Evolutionary conservation across 1,284 basidiomycete genomes (phyloP), one percentile per base, ranked within the genome.

Genomic region (Papiliotrema fonsecae): DNA sequence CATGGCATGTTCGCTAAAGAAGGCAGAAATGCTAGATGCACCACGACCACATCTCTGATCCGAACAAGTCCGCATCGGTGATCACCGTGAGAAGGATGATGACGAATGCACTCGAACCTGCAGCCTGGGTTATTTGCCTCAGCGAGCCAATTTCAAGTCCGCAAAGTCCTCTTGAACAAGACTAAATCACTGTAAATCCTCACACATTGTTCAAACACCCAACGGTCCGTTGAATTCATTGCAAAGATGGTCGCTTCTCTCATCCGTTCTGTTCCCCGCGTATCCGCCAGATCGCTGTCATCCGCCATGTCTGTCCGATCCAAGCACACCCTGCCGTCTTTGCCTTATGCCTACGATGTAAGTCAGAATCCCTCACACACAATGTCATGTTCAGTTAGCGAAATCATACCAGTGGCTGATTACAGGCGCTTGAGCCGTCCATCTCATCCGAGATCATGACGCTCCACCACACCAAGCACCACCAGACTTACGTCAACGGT

Each of bases 381-480:
- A 16, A 31, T 9, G 30, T 10, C 9, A 10, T 10, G 10, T 31
- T 16, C 30, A 31, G 30, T 9, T 16, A 16, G 30, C 9, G 30
- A 5, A n/a, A 22, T 38, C 22, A 6, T 34, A 5, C 18, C 26
- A 14, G 13, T 7, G 4, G 36, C 45, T 46, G 26, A 46, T 21
- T 19, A 18, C 57, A 74, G 72, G 75, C 76, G 19, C 75, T 80
- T 50, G 78, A 80, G 72, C 79, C 79, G 45, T 76, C 75, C 55
- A 79, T 81, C 75, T 77, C 75, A 35, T 72, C 73, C 58, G 82
- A 90, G 73, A 93, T 91, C 63, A 92, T 92, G 89, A 84, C 80
- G 52, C 80, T 97, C 54, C 94, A 98, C 75, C 93, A 98, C 79
- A 82, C 83, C 62, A 94, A 92, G 79, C 94, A 98, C 72, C 94